Base-by-base conservation (phyloP, 2,329 filamentous ascomycete species). In the Neofusicoccum kwambonambiense region DNA sequence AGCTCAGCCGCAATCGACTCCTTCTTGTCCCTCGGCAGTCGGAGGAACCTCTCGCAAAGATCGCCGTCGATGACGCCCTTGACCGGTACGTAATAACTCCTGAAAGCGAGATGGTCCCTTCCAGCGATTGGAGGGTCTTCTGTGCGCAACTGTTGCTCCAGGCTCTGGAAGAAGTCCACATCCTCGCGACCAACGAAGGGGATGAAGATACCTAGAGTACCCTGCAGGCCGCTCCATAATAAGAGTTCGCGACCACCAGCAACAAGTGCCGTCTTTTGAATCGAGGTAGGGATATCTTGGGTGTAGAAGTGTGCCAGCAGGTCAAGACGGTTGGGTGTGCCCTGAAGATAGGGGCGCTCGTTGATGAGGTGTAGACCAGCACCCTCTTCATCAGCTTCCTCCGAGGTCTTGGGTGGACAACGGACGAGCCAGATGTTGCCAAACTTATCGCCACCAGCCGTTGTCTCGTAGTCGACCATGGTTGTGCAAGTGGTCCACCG, bases 61-160 rank as follows among this genome's bases (percentile, higher is more conserved):
- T 99, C 95, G 34, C 95, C 95, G 78, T 99, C 95, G 72, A 99
- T 97, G 34, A 96, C 89, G 8, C 93, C 93, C 83, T 99, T 99
- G 47, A 96, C 92, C 0, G 95, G 96, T 6, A 92, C 92, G 76
- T 98, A 99, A 79, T 98, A 99, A 69, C 93, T 89, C 68, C 96
- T 86, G 77, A 96, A 99, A 73, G 97, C 96, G 51, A 99, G 83
- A 78, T 99, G 95, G 76, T 99, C 96, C 69, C 96, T 86, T 47
- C 95, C 96, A 19, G 92, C 91, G 52, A 99, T 81, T 7, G 94
- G 94, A 41, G 93, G 86, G 73, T 97, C 93, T 74, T 97, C 92
- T 17, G 74, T 72, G 54, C 94, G 87, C 75, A 99, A 84, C 73
- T 96, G 91, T 74, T 90, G 89, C 79, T 99, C 95, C 27, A 99